These are phyloP conservation scores for Gastrolobium villosum DNA, from an alignment of 306 rosid species.

Conservation along the genomic window DNA sequence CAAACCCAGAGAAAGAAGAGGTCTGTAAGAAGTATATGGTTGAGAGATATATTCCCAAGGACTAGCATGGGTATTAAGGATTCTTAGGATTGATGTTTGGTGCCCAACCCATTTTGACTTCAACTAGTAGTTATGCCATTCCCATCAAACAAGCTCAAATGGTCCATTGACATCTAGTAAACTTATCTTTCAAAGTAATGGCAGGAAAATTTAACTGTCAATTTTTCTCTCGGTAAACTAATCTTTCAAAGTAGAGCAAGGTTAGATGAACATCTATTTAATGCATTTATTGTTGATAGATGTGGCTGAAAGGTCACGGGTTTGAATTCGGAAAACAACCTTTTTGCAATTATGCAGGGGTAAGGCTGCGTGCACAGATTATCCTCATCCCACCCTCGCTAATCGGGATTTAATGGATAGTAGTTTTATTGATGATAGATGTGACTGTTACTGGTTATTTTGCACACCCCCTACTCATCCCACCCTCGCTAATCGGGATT, in stretches of 20 bases:
- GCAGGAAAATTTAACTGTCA: not conserved
- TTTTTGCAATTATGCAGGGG: too few species aligned
- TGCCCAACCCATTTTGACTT: not conserved
- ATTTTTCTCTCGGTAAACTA: not conserved
- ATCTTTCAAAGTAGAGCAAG: constrained; percentile 1
- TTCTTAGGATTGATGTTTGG: not conserved
- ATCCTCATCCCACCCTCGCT: too few species aligned
- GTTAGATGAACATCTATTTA: constrained; percentile 6
- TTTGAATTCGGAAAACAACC: too few species aligned
- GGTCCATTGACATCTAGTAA: not conserved
- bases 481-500: too few species aligned
- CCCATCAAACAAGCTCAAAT: not conserved
- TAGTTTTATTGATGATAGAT: constrained; percentile 16
- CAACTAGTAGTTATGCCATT: not conserved
- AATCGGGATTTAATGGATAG: too few species aligned
- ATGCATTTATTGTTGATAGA: constrained; percentile 6
- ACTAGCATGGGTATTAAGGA: not conserved
- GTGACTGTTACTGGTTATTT: not conserved
- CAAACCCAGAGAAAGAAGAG: not conserved
- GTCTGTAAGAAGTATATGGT: not conserved
- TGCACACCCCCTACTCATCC: too few species aligned
- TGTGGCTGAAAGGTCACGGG: not conserved
- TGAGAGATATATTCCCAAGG: not conserved
- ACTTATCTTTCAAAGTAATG: not conserved
- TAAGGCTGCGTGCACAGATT: too few species aligned